A percentile compares a stretch with the other conserved stretches of the same genome.
These are phyloP conservation scores for Saturnispora bothae DNA, from an alignment of 805 yeast species.

Conservation along the genomic window DNA sequence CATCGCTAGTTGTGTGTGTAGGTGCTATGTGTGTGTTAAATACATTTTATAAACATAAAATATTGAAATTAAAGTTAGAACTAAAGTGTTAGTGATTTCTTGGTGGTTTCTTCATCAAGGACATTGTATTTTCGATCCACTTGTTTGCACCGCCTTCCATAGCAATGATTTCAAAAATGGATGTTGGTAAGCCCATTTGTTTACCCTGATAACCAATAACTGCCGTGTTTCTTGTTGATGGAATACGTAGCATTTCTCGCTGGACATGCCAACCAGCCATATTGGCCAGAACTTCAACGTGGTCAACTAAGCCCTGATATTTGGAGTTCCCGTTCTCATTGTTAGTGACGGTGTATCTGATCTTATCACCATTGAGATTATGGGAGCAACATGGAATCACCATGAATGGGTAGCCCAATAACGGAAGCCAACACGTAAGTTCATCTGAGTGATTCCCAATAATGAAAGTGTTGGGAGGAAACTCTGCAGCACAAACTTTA, in stretches of 20 bases:
- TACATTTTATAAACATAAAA: background rate
- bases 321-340: conserved; percentile 37
- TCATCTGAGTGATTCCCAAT: conserved; percentile 96
- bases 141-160: conserved; percentile 85
- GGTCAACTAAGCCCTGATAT: conserved; percentile 80
- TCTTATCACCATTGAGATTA: conserved; percentile 64
- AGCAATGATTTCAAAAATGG: conserved; percentile 49
- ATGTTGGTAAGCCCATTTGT: conserved; percentile 22
- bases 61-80: background rate
- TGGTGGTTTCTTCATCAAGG: conserved; percentile 58
- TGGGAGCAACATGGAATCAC: conserved; percentile 96
- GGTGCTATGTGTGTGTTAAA: too few relatives aligned
- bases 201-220: conserved; percentile 50
- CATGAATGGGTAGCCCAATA: conserved; percentile 75
- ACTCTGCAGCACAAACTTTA: conserved; percentile 52
- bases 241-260: conserved; percentile 82
- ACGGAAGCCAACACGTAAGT: conserved; percentile 89
- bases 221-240: conserved; percentile 90
- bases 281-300: conserved; percentile 58
- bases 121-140: conserved; percentile 77
- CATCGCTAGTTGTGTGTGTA: too few relatives aligned
- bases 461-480: conserved; percentile 61
- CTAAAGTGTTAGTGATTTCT: conserved; percentile 40
- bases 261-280: conserved; percentile 77
- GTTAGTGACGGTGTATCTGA: conserved; percentile 46